Evolutionary conservation across 2,329 filamentous ascomycete genomes (phyloP).

Genomic region (Fusarium papillatum): DNA sequence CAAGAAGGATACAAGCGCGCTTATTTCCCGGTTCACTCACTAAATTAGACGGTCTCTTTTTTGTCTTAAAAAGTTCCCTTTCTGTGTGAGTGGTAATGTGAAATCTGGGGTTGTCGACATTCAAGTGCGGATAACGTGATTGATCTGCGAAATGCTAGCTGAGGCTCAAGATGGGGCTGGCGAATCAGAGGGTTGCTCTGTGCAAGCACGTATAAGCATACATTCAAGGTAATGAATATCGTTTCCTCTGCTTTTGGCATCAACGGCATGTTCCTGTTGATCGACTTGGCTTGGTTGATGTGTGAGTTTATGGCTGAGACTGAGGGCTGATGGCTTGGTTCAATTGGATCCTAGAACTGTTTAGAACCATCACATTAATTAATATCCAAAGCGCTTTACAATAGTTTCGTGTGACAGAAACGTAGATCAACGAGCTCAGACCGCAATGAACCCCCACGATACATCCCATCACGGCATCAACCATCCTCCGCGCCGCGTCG

Average conservation of each 20-base stretch:
- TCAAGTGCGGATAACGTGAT: conserved; percentile 35
- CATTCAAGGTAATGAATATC: conserved; percentile 31
- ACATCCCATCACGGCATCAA: neutral
- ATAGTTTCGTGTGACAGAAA: neutral
- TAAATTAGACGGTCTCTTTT: neutral
- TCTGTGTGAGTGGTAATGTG: neutral
- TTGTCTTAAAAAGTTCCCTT: neutral
- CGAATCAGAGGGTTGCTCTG: conserved; percentile 26
- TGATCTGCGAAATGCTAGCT: conserved; percentile 30
- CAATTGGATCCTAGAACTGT: neutral
- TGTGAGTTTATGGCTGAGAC: neutral
- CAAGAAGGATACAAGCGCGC: conserved; percentile 27
- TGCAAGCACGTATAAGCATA: conserved; percentile 35
- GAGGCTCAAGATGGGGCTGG: conserved; percentile 11
- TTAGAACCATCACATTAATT: neutral
- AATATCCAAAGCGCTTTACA: neutral
- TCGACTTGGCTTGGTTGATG: neutral
- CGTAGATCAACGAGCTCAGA: neutral
- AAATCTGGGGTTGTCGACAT: conserved; percentile 41
- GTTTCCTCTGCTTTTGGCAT: neutral
- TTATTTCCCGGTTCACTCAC: neutral
- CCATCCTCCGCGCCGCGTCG: conserved; percentile 6
- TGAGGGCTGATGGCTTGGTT: neutral
- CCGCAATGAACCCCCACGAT: neutral
- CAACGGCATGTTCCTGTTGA: conserved; percentile 17